Evolutionary conservation across 805 yeast genomes (phyloP), one percentile per base, ranked within the genome.

Genomic region (Nakazawaea laoshanensis): DNA sequence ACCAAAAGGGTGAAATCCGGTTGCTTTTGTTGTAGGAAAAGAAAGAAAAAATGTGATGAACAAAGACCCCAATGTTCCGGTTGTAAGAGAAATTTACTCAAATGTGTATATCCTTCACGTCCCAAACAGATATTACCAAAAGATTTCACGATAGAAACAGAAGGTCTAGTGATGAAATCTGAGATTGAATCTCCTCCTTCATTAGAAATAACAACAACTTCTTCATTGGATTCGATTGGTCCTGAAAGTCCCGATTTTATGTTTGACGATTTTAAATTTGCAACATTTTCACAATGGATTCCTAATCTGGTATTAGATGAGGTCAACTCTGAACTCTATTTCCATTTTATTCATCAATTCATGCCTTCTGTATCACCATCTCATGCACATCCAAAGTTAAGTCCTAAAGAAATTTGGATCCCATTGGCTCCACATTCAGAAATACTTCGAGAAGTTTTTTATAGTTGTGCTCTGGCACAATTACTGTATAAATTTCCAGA

Each of bases 361-460:
- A 54, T 67, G 39, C 55, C 56, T 5, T 46, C 62, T 3, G 47
- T 64, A 7, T 60, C 65, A 1, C 66, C 70, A 1, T 67, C 63
- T 36, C 44, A 55, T 24, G 57, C 68, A 0, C 67, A 63, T 37
- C 56, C 59, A 2, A 43, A 48, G 10, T 42, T 65, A 5, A 61
- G 65, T 8, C 64, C 69, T 1, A 53, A 52, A 1, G 58, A 63
- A 0, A 57, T 63, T 1, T 63, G 63, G 39, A 44, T 64, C 1
- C 65, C 67, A 2, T 51, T 53, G 6, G 55, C 59, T 6, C 35
- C 49, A 4, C 39, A 40, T 9, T 60, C 59, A 28, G 36, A 44
- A 3, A 42, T 54, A 5, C 38, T 62, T 27, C 45, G 49, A 32
- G 47, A 46, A n/a, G 50, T 64, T 3, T 62, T 62, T 13, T 44